phyloP scores from a whole-genome alignment of 495 filamentous ascomycete species.

The Penicillium subrubescens region DNA sequence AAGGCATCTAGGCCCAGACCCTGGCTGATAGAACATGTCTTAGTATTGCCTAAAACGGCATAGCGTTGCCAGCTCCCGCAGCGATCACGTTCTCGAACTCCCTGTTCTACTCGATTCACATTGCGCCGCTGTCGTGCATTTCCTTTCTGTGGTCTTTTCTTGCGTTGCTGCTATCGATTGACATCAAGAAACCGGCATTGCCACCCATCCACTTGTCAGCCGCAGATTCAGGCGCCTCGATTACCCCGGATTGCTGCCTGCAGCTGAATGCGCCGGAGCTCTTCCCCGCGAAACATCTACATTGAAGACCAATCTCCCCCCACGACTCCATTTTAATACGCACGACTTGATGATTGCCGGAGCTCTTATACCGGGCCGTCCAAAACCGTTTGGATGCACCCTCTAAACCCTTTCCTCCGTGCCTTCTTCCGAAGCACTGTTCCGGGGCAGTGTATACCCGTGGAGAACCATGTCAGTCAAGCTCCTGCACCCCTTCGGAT shows the following conservation, averaged over 20 bases:
- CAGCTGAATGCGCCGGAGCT: slow-evolving; percentile 42
- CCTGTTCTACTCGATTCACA: slow-evolving; percentile 18
- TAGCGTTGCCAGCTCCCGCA: slow-evolving; percentile 33
- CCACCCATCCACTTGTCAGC: background rate
- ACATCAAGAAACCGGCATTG: background rate
- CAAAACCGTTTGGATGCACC: slow-evolving; percentile 85
- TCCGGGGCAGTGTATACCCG: slow-evolving; percentile 87
- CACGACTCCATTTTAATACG: slow-evolving; percentile 23
- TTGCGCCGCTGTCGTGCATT: slow-evolving; percentile 8
- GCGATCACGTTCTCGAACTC: slow-evolving; percentile 37
- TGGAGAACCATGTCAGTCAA: slow-evolving; percentile 77
- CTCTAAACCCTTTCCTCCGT: slow-evolving; percentile 96
- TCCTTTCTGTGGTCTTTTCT: slow-evolving; percentile 11
- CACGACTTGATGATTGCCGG: slow-evolving; percentile 49
- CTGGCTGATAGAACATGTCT: background rate
- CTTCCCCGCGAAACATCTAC: slow-evolving; percentile 39
- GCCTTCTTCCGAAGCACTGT: slow-evolving; percentile 97
- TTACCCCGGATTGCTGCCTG: slow-evolving; percentile 27
- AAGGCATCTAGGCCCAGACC: background rate
- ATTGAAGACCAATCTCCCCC: slow-evolving; percentile 23
- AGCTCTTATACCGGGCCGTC: slow-evolving; percentile 44
- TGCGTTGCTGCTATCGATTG: slow-evolving; percentile 12
- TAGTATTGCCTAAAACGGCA: slow-evolving; percentile 24
- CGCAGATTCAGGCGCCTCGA: background rate
- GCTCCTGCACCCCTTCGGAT: slow-evolving; percentile 13